phyloP scores from a whole-genome alignment of 1,284 basidiomycete genomes.

The Apiotrichum veenhuisii region DNA sequence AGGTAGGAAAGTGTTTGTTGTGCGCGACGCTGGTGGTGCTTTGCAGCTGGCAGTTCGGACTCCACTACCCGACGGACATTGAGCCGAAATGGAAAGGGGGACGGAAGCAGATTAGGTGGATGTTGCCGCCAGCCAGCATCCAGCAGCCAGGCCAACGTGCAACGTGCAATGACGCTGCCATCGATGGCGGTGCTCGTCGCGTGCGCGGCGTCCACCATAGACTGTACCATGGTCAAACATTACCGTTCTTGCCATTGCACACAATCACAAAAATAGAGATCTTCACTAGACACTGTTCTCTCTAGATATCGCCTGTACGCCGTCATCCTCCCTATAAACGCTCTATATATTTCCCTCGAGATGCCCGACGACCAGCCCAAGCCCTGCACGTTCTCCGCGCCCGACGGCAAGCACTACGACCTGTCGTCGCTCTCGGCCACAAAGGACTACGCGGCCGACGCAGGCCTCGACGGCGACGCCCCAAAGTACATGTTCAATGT shows the following conservation, averaged over 20 bases:
- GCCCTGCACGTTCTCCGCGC: slow-evolving; percentile 41
- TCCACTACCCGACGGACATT: too few relatives aligned
- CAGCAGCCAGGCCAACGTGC: too few relatives aligned
- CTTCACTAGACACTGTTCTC: too few relatives aligned
- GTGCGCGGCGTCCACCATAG: too few relatives aligned
- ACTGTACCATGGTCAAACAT: too few relatives aligned
- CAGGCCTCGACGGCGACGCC: slow-evolving; percentile 15
- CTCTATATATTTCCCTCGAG: background rate
- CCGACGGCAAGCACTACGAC: slow-evolving; percentile 47
- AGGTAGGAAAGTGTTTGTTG: background rate
- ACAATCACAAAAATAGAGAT: too few relatives aligned
- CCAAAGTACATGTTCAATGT: slow-evolving; percentile 45
- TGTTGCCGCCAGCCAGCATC: too few relatives aligned
- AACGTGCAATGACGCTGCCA: background rate
- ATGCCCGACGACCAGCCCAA: slow-evolving; percentile 5
- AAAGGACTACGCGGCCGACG: slow-evolving; percentile 36
- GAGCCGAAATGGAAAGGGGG: background rate
- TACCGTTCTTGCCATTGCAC: too few relatives aligned
- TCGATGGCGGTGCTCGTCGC: too few relatives aligned
- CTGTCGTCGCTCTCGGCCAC: slow-evolving; percentile 36
- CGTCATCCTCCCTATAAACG: background rate
- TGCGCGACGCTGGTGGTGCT: background rate
- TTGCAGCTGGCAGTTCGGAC: background rate
- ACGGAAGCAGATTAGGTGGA: background rate
- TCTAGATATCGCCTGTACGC: too few relatives aligned